Base-by-base conservation (phyloP, 345 rosid genomes). In the Durio zibethinus region DNA sequence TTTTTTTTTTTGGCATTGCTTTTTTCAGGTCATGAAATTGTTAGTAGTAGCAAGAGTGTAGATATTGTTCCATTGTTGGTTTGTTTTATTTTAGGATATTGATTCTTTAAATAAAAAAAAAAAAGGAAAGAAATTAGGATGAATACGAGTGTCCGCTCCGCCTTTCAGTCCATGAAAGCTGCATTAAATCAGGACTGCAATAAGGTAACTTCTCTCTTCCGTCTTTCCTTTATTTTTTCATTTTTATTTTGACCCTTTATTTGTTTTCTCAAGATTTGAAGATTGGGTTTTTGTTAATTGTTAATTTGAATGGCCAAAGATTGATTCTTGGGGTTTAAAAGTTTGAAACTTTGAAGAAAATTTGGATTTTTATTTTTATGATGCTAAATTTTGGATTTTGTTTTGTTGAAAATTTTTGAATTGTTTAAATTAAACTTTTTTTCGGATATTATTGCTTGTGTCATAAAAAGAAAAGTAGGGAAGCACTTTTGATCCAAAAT, bases 101-200 rank as follows among this genome's bases (percentile, higher is more conserved):
- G 42, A 62, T 31, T 61, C 40, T 31, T 31, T 29, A 15, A 62
- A 33, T 33, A n/a, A 36, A 77, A 64, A 72, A 70, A 45, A n/a
- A 65, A 36, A 83, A 86, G 87, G 47, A 88, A 63, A 71, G 36
- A 56, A 9, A 57, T 53, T 80, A 86, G 85, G 54, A 91, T 91
- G 97, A 92, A 87, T 86, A 83, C 90, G 12, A 89, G 92, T 87
- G 89, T 85, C 79, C 91, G 92, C 79, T 85, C 86, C 60, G 84
- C 89, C 85, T 84, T 85, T 86, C 91, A 82, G 74, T 84, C 92
- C 82, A 88, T 88, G 87, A 88, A 88, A 87, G 80, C 96, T 86
- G 87, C 97, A 78, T 80, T 82, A 80, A 86, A 82, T 84, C 84
- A 81, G 74, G 84, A 83, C 62, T 85, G 76, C 23, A 84, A 38